A percentile compares a stretch with the other conserved stretches of the same genome.
These are phyloP conservation scores for Pinguiococcus pyrenoidosus DNA, from an alignment of 108 stramenopile genomes.

Conservation along the genomic window DNA sequence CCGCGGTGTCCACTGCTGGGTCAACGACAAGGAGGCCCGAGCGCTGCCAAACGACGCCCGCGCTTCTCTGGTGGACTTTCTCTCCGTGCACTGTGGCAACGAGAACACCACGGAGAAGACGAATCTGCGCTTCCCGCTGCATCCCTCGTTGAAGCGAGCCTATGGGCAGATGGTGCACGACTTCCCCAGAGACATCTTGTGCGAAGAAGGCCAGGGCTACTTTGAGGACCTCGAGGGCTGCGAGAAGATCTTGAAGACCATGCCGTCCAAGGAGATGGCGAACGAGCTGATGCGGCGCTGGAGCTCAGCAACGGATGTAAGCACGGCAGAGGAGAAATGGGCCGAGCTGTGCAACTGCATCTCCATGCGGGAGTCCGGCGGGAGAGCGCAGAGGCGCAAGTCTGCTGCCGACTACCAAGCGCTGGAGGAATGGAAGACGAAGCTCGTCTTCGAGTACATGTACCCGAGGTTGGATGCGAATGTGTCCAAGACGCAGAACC, in stretches of 20 bases:
- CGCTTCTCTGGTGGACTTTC: conserved; percentile 81
- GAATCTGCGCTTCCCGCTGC: conserved; percentile 11
- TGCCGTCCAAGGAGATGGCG: conserved; percentile 53
- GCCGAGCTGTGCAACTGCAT: background rate
- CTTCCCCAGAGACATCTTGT: conserved; percentile 56
- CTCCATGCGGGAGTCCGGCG: background rate
- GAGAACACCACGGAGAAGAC: conserved; percentile 2
- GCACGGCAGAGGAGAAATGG: background rate
- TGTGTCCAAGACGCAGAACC: conserved; percentile 95
- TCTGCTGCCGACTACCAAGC: conserved; percentile 9
- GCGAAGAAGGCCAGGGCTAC: conserved; percentile 18
- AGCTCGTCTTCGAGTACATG: conserved; percentile 72
- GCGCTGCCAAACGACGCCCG: conserved; percentile 77
- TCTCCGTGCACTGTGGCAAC: conserved; percentile 51
- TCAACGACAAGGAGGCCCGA: conserved; percentile 77
- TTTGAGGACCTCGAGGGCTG: conserved; percentile 52
- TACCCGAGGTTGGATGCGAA: conserved; percentile 98
- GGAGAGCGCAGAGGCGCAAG: background rate
- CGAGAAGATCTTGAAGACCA: conserved; percentile 58
- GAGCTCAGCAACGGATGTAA: conserved; percentile 1
- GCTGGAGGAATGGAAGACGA: conserved; percentile 69
- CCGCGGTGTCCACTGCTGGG: conserved; percentile 99
- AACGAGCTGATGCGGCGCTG: conserved; percentile 1
- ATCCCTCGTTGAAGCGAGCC: conserved; percentile 58
- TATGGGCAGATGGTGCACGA: conserved; percentile 56